Evolutionary conservation across 768 basidiomycete species (phyloP), one percentile per base, ranked within the genome.

Genomic region (Serendipita vermifera): DNA sequence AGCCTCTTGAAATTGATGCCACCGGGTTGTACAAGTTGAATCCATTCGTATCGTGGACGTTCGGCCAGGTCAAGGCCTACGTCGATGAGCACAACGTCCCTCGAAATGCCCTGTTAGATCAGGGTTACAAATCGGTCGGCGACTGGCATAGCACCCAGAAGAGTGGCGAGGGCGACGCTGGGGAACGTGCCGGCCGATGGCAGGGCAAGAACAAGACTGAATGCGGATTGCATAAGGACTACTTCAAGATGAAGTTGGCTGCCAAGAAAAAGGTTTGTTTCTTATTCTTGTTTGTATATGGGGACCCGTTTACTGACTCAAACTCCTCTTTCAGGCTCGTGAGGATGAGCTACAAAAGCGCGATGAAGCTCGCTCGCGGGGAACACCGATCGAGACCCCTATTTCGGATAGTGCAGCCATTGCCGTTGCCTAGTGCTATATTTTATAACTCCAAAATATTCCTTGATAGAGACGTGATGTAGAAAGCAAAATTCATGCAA

Each of bases 131-230:
- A 63, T 91, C 88, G 65, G 81, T 99, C 60, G 96, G 96, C 3
- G 96, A 99, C 69, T 94, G 93, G 87, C 96, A 99, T 70, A 93
- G 89, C 59, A 99, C 96, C 0, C 69, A 67, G n/a, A 75, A 68
- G 62, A 82, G 81, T 59, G 82, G 78, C 0, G 73, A 72, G 6
- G 78, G 85, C 38, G 88, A 88, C 58, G 69, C 67, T 0, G 78
- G 76, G 3, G 96, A 99, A 70, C 78, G 96, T 24, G 82, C 85
- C 1, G 94, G 94, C 1, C 72, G 96, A 55, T 99, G 96, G 96
- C 82, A 84, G 2, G 89, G 87, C 4, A 83, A 77, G 66, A 75
- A 76, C 59, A 99, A 98, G 76, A 89, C 89, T 2, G 94, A 98
- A 68, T 98, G 96, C 68, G 96, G 96, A 2, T 67, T 99, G 59